Conservation (phyloP, 805 yeast genomes). For the Candida cerambycidarum region DNA sequence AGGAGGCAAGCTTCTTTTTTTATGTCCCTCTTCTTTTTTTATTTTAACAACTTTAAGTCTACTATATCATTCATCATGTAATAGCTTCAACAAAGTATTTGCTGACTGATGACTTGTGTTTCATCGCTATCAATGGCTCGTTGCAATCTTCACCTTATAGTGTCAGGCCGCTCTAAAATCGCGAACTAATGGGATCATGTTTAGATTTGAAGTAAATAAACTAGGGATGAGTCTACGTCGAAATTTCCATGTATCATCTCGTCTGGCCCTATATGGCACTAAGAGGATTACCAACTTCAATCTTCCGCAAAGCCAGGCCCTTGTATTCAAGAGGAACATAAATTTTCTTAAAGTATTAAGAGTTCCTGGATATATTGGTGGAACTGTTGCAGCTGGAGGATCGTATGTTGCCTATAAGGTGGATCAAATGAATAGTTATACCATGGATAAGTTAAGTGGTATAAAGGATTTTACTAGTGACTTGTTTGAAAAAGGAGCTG, state of each 20-base stretch:
- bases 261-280: not conserved
- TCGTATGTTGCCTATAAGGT: slow-evolving; percentile 90
- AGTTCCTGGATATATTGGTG: slow-evolving; percentile 82
- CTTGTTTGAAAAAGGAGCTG: slow-evolving; percentile 48
- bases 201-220: slow-evolving; percentile 1
- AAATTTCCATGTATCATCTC: slow-evolving; percentile 1
- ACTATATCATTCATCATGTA: too few relatives aligned
- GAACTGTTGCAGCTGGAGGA: slow-evolving; percentile 92
- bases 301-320: not conserved
- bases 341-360: slow-evolving; percentile 53
- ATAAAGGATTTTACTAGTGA: slow-evolving; percentile 63
- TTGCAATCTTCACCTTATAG: not conserved
- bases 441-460: slow-evolving; percentile 63
- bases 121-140: too few relatives aligned
- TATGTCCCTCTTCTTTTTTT: not conserved
- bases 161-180: not conserved
- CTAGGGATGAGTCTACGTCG: slow-evolving; percentile 7
- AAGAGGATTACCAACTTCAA: not conserved
- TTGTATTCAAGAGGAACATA: slow-evolving; percentile 24
- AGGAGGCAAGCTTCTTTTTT: slow-evolving; percentile 25
- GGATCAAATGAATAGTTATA: slow-evolving; percentile 75
- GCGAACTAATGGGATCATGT: slow-evolving; percentile 5
- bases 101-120: too few relatives aligned
- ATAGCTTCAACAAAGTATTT: too few relatives aligned
- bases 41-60: too few relatives aligned